phyloP scores from a whole-genome alignment of 306 rosid species.

The Castanospermum australe region DNA sequence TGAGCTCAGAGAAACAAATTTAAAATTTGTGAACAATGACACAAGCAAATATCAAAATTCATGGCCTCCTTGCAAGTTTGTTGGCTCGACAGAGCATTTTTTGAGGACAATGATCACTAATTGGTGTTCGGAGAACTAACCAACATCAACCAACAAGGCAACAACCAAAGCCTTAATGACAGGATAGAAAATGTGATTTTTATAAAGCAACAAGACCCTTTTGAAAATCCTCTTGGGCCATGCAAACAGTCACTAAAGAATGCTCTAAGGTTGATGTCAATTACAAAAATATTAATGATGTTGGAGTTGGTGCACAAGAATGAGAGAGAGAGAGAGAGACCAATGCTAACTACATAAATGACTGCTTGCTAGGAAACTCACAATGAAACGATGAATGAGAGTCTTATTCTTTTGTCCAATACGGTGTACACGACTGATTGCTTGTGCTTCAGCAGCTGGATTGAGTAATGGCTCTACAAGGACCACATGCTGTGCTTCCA shows the following conservation, averaged over 20 bases:
- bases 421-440: constrained; percentile 93
- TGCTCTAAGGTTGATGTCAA: not conserved
- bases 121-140: not conserved
- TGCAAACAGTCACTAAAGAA: not conserved
- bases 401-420: constrained; percentile 75
- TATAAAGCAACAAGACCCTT: not conserved
- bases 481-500: constrained; percentile 92
- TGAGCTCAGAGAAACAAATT: not conserved
- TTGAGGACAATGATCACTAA: not conserved
- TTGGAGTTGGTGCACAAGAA: not conserved
- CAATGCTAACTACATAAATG: not conserved
- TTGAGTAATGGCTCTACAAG: constrained; percentile 93
- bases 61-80: not conserved
- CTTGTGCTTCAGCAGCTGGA: constrained; percentile 97
- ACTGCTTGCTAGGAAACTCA: constrained; percentile 39
- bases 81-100: not conserved
- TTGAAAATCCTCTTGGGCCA: not conserved
- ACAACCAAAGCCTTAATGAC: too few relatives aligned
- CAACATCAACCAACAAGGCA: too few relatives aligned
- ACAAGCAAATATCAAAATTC: not conserved
- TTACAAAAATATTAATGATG: not conserved
- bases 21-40: not conserved
- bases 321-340: not conserved
- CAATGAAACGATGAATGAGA: constrained; percentile 84
- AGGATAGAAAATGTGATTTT: not conserved